Percentiles rank a stretch among this genome's conserved stretches.
Evolutionary conservation across 2,329 filamentous ascomycete species (phyloP).

Genomic region (Beauveria bassiana): DNA sequence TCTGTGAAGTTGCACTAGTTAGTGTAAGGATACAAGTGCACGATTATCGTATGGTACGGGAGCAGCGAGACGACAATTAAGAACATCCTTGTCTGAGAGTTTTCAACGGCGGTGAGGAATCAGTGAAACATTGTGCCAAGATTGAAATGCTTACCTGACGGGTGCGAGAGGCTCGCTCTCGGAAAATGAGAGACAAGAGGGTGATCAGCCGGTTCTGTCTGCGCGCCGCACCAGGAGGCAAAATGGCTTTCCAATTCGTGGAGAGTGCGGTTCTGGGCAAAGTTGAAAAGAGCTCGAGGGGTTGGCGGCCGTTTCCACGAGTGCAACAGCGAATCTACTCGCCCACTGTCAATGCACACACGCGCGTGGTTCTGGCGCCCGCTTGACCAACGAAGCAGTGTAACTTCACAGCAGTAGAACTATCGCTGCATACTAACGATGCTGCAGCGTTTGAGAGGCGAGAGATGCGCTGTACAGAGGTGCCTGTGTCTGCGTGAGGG

Average conservation of each 20-base stretch:
- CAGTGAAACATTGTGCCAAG: background rate
- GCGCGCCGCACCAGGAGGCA: background rate
- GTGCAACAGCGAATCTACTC: background rate
- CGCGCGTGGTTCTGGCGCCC: background rate
- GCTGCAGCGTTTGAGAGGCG: background rate
- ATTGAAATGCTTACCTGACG: background rate
- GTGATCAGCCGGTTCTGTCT: background rate
- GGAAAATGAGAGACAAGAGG: background rate
- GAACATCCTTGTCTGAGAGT: background rate
- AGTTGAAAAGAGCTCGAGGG: background rate
- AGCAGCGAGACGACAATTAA: background rate
- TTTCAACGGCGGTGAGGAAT: background rate
- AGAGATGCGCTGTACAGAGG: background rate
- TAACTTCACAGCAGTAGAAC: background rate
- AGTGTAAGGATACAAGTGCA: background rate
- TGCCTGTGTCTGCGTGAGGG: background rate
- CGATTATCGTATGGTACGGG: background rate
- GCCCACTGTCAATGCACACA: background rate
- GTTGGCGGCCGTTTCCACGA: background rate
- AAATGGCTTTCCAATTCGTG: background rate
- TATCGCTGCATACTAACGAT: slow-evolving; percentile 2
- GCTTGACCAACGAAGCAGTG: background rate
- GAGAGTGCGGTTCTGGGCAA: background rate
- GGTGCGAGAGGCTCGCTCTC: background rate
- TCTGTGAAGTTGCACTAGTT: background rate